Evolutionary conservation across 1,284 basidiomycete genomes (phyloP).

Genomic region (Irpex lacteus): DNA sequence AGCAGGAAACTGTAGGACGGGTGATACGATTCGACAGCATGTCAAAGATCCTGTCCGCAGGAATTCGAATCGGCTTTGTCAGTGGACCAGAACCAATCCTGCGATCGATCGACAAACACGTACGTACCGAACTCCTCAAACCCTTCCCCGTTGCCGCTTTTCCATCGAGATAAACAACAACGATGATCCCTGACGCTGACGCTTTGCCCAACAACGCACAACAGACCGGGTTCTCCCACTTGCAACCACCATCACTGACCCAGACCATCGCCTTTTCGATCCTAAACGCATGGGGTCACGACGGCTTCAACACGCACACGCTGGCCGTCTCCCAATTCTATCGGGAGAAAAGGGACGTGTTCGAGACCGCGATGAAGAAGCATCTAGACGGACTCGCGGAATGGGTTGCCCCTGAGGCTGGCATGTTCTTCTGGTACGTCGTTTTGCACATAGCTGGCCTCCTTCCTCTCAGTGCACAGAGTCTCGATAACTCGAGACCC

Average conservation of each 20-base stretch:
- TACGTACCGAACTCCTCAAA: constrained; percentile 31
- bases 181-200: constrained; percentile 12
- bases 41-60: constrained; percentile 85
- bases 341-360: constrained; percentile 73
- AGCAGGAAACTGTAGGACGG: constrained; percentile 60
- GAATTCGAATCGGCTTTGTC: constrained; percentile 79
- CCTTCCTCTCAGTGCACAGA: not conserved
- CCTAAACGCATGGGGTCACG: constrained; percentile 76
- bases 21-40: constrained; percentile 87
- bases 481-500: not conserved
- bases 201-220: constrained; percentile 13
- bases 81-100: constrained; percentile 78
- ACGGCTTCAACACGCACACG: constrained; percentile 78
- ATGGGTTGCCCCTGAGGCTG: constrained; percentile 86
- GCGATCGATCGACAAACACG: constrained; percentile 72
- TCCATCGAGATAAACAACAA: not conserved
- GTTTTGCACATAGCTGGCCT: constrained; percentile 9
- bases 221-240: constrained; percentile 69
- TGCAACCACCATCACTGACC: constrained; percentile 78
- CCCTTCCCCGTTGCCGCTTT: constrained; percentile 7
- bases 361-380: constrained; percentile 73
- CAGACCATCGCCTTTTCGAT: constrained; percentile 76
- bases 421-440: constrained; percentile 87
- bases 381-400: constrained; percentile 77
- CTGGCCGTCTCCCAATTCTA: constrained; percentile 79